A percentile compares a stretch with the other conserved stretches of the same genome.
Evolutionary conservation across 2,329 filamentous ascomycete genomes (phyloP).

Genomic region (Gaeumannomyces tritici): DNA sequence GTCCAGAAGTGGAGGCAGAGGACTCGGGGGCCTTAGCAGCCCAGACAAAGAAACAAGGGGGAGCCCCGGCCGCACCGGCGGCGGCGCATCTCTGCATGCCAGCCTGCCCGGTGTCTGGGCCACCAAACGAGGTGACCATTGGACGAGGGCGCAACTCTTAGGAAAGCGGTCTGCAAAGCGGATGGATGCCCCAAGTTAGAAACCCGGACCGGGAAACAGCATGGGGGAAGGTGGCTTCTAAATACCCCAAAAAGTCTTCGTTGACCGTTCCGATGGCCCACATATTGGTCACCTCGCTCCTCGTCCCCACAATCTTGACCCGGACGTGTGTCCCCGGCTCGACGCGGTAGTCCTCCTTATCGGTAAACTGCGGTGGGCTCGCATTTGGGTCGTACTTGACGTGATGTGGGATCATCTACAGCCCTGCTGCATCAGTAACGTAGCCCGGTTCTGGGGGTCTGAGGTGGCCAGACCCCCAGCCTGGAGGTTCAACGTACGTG

Average conservation of each 20-base stretch:
- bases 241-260: slow-evolving; percentile 63
- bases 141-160: too few relatives aligned
- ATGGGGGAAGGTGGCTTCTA: slow-evolving; percentile 2
- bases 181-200: not conserved
- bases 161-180: too few relatives aligned
- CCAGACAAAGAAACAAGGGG: too few relatives aligned
- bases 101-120: too few relatives aligned
- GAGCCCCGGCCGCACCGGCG: too few relatives aligned
- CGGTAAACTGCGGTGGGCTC: slow-evolving; percentile 92
- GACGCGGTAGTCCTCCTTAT: slow-evolving; percentile 88
- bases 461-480: too few relatives aligned
- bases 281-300: slow-evolving; percentile 89
- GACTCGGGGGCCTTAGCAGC: too few relatives aligned
- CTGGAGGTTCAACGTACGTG: slow-evolving; percentile 49
- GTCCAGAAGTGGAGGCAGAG: too few relatives aligned
- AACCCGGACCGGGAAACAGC: not conserved
- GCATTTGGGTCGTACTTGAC: slow-evolving; percentile 94
- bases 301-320: slow-evolving; percentile 86
- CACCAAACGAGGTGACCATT: too few relatives aligned
- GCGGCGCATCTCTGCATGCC: too few relatives aligned
- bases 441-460: not conserved
- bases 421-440: slow-evolving; percentile 2
- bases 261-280: slow-evolving; percentile 97
- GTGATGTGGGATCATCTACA: slow-evolving; percentile 77
- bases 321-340: slow-evolving; percentile 90